These are phyloP conservation scores for Cochlearia excelsa DNA, from an alignment of 345 rosid species.

Conservation along the genomic window DNA sequence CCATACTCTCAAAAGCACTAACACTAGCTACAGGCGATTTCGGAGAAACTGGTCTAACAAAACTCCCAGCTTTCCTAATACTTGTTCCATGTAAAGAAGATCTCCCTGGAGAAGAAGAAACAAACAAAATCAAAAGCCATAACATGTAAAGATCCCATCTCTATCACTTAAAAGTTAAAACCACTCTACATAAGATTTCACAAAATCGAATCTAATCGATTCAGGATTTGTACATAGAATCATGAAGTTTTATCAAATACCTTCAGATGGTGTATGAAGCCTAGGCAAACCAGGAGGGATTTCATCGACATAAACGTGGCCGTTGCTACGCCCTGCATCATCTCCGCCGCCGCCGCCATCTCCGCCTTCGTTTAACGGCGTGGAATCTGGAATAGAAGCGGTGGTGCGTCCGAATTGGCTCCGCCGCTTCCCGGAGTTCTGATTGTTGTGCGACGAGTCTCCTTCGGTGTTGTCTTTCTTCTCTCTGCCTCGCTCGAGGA, in stretches of 20 bases:
- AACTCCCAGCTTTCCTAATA: slow-evolving; percentile 55
- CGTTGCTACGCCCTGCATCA: slow-evolving; percentile 53
- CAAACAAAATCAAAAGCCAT: too few relatives aligned
- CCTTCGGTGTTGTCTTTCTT: slow-evolving; percentile 46
- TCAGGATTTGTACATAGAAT: neutral
- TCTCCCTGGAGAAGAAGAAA: slow-evolving; percentile 43
- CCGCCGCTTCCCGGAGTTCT: slow-evolving; percentile 40
- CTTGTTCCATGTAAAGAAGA: slow-evolving; percentile 50
- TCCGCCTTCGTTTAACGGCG: slow-evolving; percentile 45
- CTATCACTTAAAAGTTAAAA: too few relatives aligned
- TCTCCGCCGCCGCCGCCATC: slow-evolving; percentile 54
- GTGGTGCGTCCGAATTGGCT: slow-evolving; percentile 54
- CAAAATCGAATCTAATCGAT: slow-evolving; percentile 9
- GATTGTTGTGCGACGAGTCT: slow-evolving; percentile 45
- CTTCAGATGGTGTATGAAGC: slow-evolving; percentile 80
- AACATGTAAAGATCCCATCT: too few relatives aligned
- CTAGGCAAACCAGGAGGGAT: slow-evolving; percentile 81
- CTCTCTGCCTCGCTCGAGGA: slow-evolving; percentile 84
- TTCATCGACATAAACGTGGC: slow-evolving; percentile 59
- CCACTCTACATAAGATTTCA: neutral
- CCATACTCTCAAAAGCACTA: slow-evolving; percentile 89
- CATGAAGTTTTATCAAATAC: slow-evolving; percentile 43
- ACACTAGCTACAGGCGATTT: slow-evolving; percentile 94
- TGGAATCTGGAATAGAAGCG: slow-evolving; percentile 77
- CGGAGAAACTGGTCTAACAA: slow-evolving; percentile 77